Evolutionary conservation across 139 green algal genomes (phyloP).

Genomic region (Coelastrella sp.): DNA sequence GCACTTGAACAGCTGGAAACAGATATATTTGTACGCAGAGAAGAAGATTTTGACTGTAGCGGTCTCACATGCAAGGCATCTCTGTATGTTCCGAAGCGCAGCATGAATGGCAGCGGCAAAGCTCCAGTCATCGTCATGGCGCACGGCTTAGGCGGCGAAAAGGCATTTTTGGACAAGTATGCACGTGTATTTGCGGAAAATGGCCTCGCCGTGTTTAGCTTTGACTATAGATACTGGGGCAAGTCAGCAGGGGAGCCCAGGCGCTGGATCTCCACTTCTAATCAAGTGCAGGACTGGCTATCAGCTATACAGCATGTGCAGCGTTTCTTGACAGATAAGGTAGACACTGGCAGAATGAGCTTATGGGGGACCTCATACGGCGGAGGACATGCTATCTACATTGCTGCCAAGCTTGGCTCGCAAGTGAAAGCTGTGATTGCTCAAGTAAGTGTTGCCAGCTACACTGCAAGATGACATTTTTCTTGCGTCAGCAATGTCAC

Average conservation of each 20-base stretch:
- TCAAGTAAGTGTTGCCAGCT: slow-evolving; percentile 36
- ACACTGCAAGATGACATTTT: too few relatives aligned
- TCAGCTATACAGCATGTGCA: slow-evolving; percentile 46
- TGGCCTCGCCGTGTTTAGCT: slow-evolving; percentile 55
- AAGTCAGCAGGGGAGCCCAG: slow-evolving; percentile 55
- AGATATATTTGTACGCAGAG: background rate
- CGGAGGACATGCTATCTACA: slow-evolving; percentile 60
- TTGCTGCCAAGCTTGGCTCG: slow-evolving; percentile 31
- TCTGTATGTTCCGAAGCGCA: slow-evolving; percentile 17
- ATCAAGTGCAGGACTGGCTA: slow-evolving; percentile 58
- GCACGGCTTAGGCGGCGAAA: slow-evolving; percentile 18
- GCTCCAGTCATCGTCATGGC: slow-evolving; percentile 39
- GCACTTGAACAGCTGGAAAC: background rate
- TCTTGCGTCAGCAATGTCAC: too few relatives aligned
- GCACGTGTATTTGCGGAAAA: background rate
- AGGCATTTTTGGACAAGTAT: background rate
- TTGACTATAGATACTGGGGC: slow-evolving; percentile 69
- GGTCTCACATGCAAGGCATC: background rate
- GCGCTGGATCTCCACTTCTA: slow-evolving; percentile 51
- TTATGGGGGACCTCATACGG: slow-evolving; percentile 62
- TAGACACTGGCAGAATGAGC: slow-evolving; percentile 35
- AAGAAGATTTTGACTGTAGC: background rate
- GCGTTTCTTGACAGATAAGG: background rate
- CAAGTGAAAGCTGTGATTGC: slow-evolving; percentile 41
- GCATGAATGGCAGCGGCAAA: slow-evolving; percentile 24